Evolutionary conservation across 2,329 filamentous ascomycete genomes (phyloP).

Genomic region (Pseudogymnoascus sp.): DNA sequence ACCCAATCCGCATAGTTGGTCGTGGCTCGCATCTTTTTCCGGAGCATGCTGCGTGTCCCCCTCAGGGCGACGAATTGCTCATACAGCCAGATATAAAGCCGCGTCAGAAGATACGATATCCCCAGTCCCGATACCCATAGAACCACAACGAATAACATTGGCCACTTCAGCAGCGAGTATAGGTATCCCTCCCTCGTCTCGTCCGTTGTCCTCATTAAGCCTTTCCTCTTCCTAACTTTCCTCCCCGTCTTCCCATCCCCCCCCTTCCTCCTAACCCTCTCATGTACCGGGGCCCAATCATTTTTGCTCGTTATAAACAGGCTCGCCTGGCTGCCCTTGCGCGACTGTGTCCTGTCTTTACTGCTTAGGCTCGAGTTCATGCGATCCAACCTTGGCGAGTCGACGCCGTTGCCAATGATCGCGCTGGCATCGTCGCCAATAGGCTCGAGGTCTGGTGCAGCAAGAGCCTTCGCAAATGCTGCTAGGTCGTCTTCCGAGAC

Average conservation of each 20-base stretch:
- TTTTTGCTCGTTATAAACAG: constrained; percentile 79
- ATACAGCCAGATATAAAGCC: constrained; percentile 85
- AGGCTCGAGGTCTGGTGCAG: constrained; percentile 68
- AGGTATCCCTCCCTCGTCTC: constrained; percentile 92
- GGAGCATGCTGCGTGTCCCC: constrained; percentile 63
- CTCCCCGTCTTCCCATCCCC: constrained; percentile 29
- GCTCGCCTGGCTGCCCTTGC: constrained; percentile 16
- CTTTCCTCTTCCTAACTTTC: constrained; percentile 34
- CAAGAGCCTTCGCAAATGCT: constrained; percentile 72
- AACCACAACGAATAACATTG: constrained; percentile 69
- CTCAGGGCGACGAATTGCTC: constrained; percentile 89
- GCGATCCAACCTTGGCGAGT: constrained; percentile 1
- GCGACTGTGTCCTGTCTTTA: background rate
- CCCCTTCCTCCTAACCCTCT: constrained; percentile 44
- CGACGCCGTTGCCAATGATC: background rate
- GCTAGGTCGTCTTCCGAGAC: constrained; percentile 61
- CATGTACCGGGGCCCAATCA: constrained; percentile 86
- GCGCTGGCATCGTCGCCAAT: constrained; percentile 42
- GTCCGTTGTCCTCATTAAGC: constrained; percentile 57
- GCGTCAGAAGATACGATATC: constrained; percentile 67
- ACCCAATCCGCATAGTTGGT: constrained; percentile 79
- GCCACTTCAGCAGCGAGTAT: constrained; percentile 86
- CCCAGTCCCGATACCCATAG: constrained; percentile 72
- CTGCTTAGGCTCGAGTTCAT: background rate
- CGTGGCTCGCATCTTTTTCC: constrained; percentile 62